Conservation (phyloP, 345 rosid genomes). For the Brassica rapa region DNA sequence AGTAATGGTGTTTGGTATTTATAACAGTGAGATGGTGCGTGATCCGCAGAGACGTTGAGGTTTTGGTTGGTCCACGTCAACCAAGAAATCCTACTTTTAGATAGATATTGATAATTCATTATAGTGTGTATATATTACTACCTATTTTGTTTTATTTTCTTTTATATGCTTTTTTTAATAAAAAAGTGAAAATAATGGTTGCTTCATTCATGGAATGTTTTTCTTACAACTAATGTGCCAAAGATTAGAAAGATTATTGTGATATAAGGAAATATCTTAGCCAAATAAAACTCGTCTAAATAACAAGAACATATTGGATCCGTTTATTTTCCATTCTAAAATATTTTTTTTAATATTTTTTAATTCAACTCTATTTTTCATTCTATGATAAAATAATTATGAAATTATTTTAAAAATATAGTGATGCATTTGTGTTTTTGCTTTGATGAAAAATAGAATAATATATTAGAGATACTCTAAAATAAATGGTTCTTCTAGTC, state of each 20-base stretch:
- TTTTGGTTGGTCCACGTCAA: constrained; percentile 46
- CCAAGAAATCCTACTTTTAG: constrained; percentile 36
- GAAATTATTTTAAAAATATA: not conserved
- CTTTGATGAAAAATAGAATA: too few relatives aligned
- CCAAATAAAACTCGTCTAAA: not conserved
- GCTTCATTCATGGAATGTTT: not conserved
- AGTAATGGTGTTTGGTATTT: constrained; percentile 27
- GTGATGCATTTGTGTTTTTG: not conserved
- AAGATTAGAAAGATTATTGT: not conserved
- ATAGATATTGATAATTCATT: constrained; percentile 25
- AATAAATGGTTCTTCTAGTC: too few relatives aligned
- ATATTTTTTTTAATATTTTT: too few relatives aligned
- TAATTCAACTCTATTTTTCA: too few relatives aligned
- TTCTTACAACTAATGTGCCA: not conserved
- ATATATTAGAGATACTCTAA: not conserved
- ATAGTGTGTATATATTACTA: not conserved
- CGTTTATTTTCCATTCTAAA: not conserved
- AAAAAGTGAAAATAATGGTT: not conserved
- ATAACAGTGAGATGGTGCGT: constrained; percentile 25
- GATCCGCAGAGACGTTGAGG: constrained; percentile 38
- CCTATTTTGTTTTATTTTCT: not conserved
- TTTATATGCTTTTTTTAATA: not conserved
- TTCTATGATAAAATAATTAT: too few relatives aligned
- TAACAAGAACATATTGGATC: not conserved
- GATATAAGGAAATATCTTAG: not conserved